phyloP scores from a whole-genome alignment of 2,329 filamentous ascomycete genomes.

The Hortaea sp. region DNA sequence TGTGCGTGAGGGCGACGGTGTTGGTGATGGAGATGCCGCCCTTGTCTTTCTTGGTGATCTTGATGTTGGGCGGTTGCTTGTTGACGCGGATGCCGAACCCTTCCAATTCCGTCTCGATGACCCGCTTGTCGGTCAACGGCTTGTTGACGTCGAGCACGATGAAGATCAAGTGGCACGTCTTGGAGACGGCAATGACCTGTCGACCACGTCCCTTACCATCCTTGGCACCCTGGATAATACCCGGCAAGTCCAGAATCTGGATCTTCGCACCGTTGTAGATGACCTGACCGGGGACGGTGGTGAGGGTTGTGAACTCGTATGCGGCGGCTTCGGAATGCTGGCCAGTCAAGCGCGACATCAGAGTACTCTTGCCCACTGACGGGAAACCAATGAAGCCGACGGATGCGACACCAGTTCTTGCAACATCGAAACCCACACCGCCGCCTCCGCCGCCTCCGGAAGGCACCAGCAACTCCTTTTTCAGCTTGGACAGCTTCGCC shows the following conservation, averaged over 20 bases:
- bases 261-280: constrained; percentile 94
- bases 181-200: constrained; percentile 96
- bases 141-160: constrained; percentile 99
- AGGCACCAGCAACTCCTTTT: constrained; percentile 87
- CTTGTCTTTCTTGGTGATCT: constrained; percentile 99
- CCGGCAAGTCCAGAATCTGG: constrained; percentile 95
- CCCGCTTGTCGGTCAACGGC: constrained; percentile 87
- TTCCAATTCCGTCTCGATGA: constrained; percentile 91
- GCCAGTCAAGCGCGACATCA: constrained; percentile 90
- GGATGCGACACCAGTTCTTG: constrained; percentile 91
- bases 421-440: constrained; percentile 91
- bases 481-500: constrained; percentile 95
- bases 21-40: constrained; percentile 93
- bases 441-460: constrained; percentile 70
- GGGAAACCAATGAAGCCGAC: constrained; percentile 97
- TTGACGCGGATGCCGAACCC: constrained; percentile 97
- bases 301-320: constrained; percentile 98
- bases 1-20: constrained; percentile 83
- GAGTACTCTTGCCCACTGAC: constrained; percentile 94
- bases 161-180: constrained; percentile 97
- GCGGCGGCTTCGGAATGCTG: constrained; percentile 95
- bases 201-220: constrained; percentile 95
- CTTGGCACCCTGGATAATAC: constrained; percentile 98
- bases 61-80: constrained; percentile 92
- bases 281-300: constrained; percentile 92